Evolutionary conservation across 805 yeast species (phyloP).

Genomic region (Torulaspora franciscae): DNA sequence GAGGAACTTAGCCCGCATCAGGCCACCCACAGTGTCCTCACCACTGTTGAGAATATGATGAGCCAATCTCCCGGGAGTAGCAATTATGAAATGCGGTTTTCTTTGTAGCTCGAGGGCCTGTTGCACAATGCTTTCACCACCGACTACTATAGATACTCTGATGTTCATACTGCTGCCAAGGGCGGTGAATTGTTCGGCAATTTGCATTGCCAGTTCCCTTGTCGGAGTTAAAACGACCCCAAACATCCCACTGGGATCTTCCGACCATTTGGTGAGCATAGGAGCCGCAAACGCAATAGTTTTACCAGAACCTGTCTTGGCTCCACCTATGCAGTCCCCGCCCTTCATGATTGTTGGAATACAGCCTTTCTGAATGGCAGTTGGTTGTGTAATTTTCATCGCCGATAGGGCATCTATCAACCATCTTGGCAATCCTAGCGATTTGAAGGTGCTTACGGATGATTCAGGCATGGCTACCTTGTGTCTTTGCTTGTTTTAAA

Average conservation of each 20-base stretch:
- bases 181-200: constrained; percentile 94
- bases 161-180: constrained; percentile 86
- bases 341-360: constrained; percentile 80
- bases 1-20: constrained; percentile 70
- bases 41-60: constrained; percentile 86
- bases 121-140: constrained; percentile 90
- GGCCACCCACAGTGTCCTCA: constrained; percentile 76
- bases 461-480: constrained; percentile 10
- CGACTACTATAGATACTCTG: constrained; percentile 77
- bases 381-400: constrained; percentile 79
- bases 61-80: constrained; percentile 95
- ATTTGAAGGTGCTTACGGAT: constrained; percentile 39
- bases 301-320: constrained; percentile 96
- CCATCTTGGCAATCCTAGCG: constrained; percentile 82
- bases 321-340: constrained; percentile 94
- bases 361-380: constrained; percentile 81
- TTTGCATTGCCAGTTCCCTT: constrained; percentile 90
- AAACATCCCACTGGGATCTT: constrained; percentile 88
- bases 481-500: neutral
- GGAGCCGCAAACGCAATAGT: constrained; percentile 98
- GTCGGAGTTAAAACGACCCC: constrained; percentile 90
- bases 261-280: constrained; percentile 89
- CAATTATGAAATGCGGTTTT: constrained; percentile 90
- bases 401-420: constrained; percentile 70
- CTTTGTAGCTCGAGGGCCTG: constrained; percentile 78